Base-by-base conservation (phyloP, 148 eudicot genomes). In the Amaranthus palmeri region DNA sequence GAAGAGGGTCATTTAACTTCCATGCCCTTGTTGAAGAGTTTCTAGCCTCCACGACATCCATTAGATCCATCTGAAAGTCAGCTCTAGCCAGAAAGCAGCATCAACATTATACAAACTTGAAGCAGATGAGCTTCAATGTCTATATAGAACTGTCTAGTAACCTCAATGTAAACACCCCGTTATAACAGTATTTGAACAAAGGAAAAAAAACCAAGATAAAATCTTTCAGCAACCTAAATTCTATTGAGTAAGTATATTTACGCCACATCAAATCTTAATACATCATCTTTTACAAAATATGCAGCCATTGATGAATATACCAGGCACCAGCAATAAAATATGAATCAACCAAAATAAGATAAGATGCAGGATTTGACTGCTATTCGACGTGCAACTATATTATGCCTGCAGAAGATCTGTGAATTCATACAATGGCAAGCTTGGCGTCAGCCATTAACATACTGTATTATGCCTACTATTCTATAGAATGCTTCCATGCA, bases 151-250 rank as follows among this genome's bases (percentile, higher is more conserved):
- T 46, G 10, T 55, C 43, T 71, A 51, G 51, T 14, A 45, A 52
- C 17, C 60, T 10, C 10, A 50, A 60, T 54, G 76, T 15, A 25
- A n/a, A 69, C 49, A 41, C 61, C 44, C 54, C 70, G 52, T 40
- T 7, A 41, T 12, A 14, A n/a, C 61, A 74, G 49, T 15, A 71
- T 45, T 41, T 40, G 12, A 55, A 52, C 50, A 54, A 25, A 44
- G 51, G 44, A 59, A 18, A 10, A 10, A 42, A 54, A 49, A 4
- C 7, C 7, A 61, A 49, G 43, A 67, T 15, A 65, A 46, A 55
- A 45, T 15, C 18, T 10, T 17, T 62, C 65, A 55, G 62, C 36
- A 57, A 9, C 44, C 71, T 67, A 13, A 41, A 48, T 67, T 46
- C 25, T 12, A 43, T 13, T 66, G 48, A 73, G 8, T 25, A 55